Evolutionary conservation across 139 green algal genomes (phyloP), one percentile per base, ranked within the genome.

Genomic region (Auxenochlorella protothecoides): DNA sequence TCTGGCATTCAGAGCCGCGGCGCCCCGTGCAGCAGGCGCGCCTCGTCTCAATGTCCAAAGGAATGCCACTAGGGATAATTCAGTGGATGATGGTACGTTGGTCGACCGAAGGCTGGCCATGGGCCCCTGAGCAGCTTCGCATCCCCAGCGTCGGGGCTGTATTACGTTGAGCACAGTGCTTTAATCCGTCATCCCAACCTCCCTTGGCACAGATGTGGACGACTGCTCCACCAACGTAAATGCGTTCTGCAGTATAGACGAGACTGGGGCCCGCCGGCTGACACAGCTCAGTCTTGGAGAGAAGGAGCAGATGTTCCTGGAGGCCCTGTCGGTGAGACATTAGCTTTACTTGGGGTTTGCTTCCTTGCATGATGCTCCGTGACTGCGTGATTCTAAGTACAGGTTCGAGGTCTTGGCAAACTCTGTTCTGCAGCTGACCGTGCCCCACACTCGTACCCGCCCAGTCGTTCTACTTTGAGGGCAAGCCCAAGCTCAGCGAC

Each of bases 301-400:
- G 81, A 95, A 93, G 82, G 91, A 97, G 83, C 75, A 89, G 74
- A 80, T 88, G 6, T 97, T 95, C 74, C 78, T 97, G 4, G 80
- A 85, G 59, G 91, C 90, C 6, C 67, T 96, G 66, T 72, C 78
- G 68, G 78, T 85, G 72, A 68, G 74, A 53, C 53, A 15, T 68
- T 69, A 53, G 6, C 5, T 59, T 55, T 61, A 60, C 62, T 52
- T 59, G 51, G 16, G 65, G 59, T 68, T 63, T 27, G 66, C 72
- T 63, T n/a, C 57, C n/a, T 55, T 12, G 11, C 52, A 11, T 13
- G 11, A 12, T 11, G 52, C 52, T 12, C 52, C 12, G 11, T n/a
- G 12, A 70, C 11, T 27, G 65, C 11, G 53, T 70, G 52, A 13
- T 57, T 44, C 0, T 44, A 44, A 44, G 27, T 44, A 44, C 13